A percentile compares a stretch with the other conserved stretches of the same genome.
Evolutionary conservation across 345 rosid species (phyloP).

Genomic region (Acer negundo): DNA sequence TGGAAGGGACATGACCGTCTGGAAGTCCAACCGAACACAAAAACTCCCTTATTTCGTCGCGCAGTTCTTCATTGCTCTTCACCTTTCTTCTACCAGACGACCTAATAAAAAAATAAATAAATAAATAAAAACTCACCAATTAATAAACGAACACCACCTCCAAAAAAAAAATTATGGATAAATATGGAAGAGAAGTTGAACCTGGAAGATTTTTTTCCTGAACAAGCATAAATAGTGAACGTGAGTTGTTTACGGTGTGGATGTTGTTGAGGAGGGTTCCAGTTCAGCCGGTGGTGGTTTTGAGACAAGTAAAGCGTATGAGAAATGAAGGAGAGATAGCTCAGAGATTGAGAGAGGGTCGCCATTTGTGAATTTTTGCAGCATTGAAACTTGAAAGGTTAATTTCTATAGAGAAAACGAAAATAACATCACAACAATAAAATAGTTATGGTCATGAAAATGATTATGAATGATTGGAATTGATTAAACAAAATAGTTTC

Average conservation of each 20-base stretch:
- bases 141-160: neutral
- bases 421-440: no score
- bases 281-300: constrained; percentile 15
- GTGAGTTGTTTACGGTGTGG: constrained; percentile 29
- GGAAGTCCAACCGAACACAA: constrained; percentile 67
- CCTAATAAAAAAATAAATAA: constrained; percentile 36
- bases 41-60: constrained; percentile 65
- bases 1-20: constrained; percentile 65
- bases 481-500: no score
- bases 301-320: constrained; percentile 27
- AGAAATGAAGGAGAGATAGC: constrained; percentile 30
- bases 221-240: constrained; percentile 43
- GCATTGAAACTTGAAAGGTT: constrained; percentile 17
- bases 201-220: constrained; percentile 50
- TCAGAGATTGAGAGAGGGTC: constrained; percentile 33
- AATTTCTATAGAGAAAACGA: no score
- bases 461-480: no score
- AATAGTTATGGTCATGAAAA: no score
- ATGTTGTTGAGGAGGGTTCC: constrained; percentile 11
- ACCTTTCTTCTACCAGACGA: constrained; percentile 51
- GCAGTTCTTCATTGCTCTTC: constrained; percentile 77
- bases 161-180: neutral
- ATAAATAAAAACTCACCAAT: neutral
- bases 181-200: neutral
- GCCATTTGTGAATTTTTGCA: constrained; percentile 46